Evolutionary conservation across 2,329 filamentous ascomycete genomes (phyloP).

Genomic region (Trichophyton equinum): DNA sequence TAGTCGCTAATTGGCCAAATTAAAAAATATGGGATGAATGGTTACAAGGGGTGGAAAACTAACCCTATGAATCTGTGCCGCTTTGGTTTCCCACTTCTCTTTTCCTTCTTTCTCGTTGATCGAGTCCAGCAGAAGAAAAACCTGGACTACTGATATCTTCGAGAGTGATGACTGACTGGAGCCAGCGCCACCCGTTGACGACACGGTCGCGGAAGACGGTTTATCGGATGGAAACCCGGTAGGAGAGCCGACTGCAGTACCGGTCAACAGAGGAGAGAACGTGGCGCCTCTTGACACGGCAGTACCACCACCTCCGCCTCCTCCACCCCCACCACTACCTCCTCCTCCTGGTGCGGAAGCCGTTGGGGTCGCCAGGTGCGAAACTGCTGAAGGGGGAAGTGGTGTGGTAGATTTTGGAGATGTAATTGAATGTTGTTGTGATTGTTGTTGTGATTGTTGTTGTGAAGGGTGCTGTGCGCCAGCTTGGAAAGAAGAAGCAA

Average conservation of each 20-base stretch:
- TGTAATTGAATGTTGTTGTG: slow-evolving; percentile 41
- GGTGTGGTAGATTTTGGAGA: slow-evolving; percentile 43
- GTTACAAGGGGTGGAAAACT: slow-evolving; percentile 18
- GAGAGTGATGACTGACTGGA: slow-evolving; percentile 53
- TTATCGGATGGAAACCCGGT: slow-evolving; percentile 42
- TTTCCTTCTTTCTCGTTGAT: slow-evolving; percentile 89
- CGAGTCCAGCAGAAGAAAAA: slow-evolving; percentile 85
- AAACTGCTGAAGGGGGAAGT: slow-evolving; percentile 42
- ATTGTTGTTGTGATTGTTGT: slow-evolving; percentile 32
- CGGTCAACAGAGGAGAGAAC: slow-evolving; percentile 48
- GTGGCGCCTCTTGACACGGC: slow-evolving; percentile 45
- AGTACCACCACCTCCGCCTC: slow-evolving; percentile 42
- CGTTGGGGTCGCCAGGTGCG: slow-evolving; percentile 46
- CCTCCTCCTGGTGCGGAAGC: slow-evolving; percentile 41
- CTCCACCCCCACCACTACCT: slow-evolving; percentile 40
- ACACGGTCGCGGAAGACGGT: slow-evolving; percentile 24
- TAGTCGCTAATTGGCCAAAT: background rate
- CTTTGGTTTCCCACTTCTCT: slow-evolving; percentile 83
- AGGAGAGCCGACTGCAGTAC: slow-evolving; percentile 42
- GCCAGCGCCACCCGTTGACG: slow-evolving; percentile 30
- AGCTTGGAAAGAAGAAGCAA: slow-evolving; percentile 38
- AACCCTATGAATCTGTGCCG: slow-evolving; percentile 85
- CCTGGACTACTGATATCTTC: slow-evolving; percentile 90
- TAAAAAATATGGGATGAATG: background rate
- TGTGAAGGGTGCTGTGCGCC: slow-evolving; percentile 41